phyloP scores from a whole-genome alignment of 176 grass and related monocot genomes.

The Dendrocalamus sinicus region DNA sequence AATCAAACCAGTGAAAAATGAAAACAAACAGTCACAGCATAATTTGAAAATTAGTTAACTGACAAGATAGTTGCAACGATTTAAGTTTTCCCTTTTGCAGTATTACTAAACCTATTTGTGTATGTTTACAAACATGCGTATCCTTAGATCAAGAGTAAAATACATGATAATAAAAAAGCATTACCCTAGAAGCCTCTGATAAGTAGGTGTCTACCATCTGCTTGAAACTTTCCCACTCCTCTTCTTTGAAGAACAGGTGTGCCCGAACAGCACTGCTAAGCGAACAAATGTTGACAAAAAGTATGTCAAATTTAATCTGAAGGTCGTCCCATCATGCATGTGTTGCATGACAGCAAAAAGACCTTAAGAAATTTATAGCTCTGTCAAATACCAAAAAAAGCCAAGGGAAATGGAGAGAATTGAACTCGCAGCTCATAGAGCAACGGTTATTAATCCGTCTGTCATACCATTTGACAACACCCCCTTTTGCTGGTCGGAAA shows the following conservation, averaged over 20 bases:
- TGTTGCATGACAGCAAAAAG: constrained; percentile 43
- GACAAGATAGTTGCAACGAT: neutral
- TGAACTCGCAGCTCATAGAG: constrained; percentile 99
- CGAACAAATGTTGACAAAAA: constrained; percentile 56
- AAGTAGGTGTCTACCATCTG: constrained; percentile 77
- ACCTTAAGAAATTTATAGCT: constrained; percentile 47
- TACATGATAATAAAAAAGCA: neutral
- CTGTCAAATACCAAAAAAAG: constrained; percentile 29
- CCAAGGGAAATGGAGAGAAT: constrained; percentile 99
- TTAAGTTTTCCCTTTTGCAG: neutral
- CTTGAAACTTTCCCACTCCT: constrained; percentile 88
- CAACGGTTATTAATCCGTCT: constrained; percentile 87
- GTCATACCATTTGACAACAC: constrained; percentile 99
- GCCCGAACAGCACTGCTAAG: constrained; percentile 82
- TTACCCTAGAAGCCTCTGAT: constrained; percentile 85
- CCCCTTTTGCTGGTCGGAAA: constrained; percentile 75
- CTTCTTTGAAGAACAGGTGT: constrained; percentile 96
- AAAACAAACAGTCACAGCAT: neutral
- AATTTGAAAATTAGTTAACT: neutral
- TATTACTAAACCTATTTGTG: neutral
- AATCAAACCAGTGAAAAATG: neutral
- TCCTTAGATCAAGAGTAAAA: neutral
- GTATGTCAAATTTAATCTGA: constrained; percentile 69
- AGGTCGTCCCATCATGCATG: constrained; percentile 46
- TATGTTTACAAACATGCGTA: constrained; percentile 2